Evolutionary conservation across 1,139 yeast species (phyloP).

Genomic region (Protomyces inouyei): DNA sequence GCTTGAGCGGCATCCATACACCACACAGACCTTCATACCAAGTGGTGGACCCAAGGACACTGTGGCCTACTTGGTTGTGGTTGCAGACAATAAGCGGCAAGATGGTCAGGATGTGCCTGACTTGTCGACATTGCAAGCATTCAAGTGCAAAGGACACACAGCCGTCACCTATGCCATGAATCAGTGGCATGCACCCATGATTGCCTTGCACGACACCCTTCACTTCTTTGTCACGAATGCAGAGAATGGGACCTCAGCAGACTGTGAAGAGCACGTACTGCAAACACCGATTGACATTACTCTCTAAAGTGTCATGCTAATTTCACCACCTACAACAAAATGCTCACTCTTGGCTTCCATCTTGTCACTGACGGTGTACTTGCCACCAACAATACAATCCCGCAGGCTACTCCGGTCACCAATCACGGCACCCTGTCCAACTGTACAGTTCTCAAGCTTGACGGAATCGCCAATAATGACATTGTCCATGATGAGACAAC

Average conservation of each 20-base stretch:
- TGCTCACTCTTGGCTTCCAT: slow-evolving; percentile 21
- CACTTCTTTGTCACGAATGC: slow-evolving; percentile 73
- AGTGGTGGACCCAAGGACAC: slow-evolving; percentile 59
- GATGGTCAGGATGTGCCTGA: slow-evolving; percentile 56
- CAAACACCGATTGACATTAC: not conserved
- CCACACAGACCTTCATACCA: slow-evolving; percentile 89
- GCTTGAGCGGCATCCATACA: slow-evolving; percentile 80
- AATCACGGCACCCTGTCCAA: slow-evolving; percentile 65
- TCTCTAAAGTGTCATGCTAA: slow-evolving; percentile 9
- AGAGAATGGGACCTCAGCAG: slow-evolving; percentile 72
- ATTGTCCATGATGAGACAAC: slow-evolving; percentile 70
- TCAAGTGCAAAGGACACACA: slow-evolving; percentile 73
- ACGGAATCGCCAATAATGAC: slow-evolving; percentile 61
- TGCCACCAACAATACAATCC: slow-evolving; percentile 30
- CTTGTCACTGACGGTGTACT: slow-evolving; percentile 26
- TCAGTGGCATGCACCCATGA: slow-evolving; percentile 91
- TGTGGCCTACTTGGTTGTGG: slow-evolving; percentile 69
- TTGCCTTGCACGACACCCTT: slow-evolving; percentile 48
- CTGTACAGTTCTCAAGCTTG: slow-evolving; percentile 80
- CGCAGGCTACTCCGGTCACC: slow-evolving; percentile 35
- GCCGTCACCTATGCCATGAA: slow-evolving; percentile 82
- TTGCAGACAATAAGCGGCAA: slow-evolving; percentile 49
- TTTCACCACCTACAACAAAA: slow-evolving; percentile 11
- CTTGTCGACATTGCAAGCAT: slow-evolving; percentile 56
- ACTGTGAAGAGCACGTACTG: slow-evolving; percentile 35